Percentiles rank a stretch among this genome's conserved stretches.
Evolutionary conservation across 345 rosid genomes (phyloP).

Genomic region (Noccaea caerulescens): DNA sequence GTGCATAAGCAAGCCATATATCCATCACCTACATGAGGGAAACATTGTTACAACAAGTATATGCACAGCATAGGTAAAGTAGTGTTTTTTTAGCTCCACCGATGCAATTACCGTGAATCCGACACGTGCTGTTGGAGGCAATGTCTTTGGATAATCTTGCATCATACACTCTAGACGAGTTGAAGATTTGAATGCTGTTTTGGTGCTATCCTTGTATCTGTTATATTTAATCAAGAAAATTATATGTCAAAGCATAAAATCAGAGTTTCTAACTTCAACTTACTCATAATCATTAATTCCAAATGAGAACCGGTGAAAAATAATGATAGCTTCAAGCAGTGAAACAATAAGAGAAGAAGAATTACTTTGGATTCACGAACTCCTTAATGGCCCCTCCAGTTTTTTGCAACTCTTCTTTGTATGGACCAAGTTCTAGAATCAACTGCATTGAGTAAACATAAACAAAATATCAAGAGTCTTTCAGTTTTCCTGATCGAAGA

Average conservation of each 20-base stretch:
- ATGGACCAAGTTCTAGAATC: constrained; percentile 82
- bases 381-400: constrained; percentile 96
- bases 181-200: constrained; percentile 86
- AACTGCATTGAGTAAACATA: constrained; percentile 53
- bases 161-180: constrained; percentile 97
- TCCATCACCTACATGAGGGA: constrained; percentile 67
- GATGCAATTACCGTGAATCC: constrained; percentile 79
- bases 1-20: constrained; percentile 91
- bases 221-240: constrained; percentile 26
- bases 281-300: background rate
- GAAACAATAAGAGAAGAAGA: constrained; percentile 24
- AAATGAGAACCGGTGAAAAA: background rate
- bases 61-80: background rate
- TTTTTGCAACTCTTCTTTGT: constrained; percentile 82
- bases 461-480: constrained; percentile 8
- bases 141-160: constrained; percentile 98
- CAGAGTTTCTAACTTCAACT: background rate
- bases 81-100: background rate
- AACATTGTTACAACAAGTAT: constrained; percentile 23
- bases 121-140: constrained; percentile 83
- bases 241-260: constrained; percentile 25
- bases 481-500: background rate
- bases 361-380: constrained; percentile 97
- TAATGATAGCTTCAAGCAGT: background rate
- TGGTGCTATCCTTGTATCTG: constrained; percentile 93